Evolutionary conservation across 192 early-diverging fungal genomes (phyloP).

Genomic region (Helicostylum pulchrum): DNA sequence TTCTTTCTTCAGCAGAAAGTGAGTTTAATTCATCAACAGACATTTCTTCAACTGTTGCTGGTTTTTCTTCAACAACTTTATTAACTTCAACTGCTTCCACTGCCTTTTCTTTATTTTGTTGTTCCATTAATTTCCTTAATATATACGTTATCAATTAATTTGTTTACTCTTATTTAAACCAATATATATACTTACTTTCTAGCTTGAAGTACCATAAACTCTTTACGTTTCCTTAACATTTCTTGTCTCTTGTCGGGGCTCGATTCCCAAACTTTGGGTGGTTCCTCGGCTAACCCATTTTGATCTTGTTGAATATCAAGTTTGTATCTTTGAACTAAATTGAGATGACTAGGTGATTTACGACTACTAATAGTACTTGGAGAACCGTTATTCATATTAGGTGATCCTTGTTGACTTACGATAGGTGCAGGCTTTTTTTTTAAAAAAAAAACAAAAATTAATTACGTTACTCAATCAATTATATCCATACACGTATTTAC

Average conservation of each 20-base stretch:
- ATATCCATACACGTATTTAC: not conserved
- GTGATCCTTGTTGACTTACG: slow-evolving; percentile 16
- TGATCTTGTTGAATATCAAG: slow-evolving; percentile 41
- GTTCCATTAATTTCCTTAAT: slow-evolving; percentile 25
- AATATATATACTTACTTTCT: slow-evolving; percentile 50
- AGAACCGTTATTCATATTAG: slow-evolving; percentile 25
- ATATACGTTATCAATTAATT: not conserved
- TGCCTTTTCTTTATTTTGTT: slow-evolving; percentile 2
- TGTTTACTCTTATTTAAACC: not conserved
- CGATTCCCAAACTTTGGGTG: slow-evolving; percentile 58
- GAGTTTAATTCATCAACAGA: slow-evolving; percentile 34
- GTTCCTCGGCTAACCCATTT: slow-evolving; percentile 38
- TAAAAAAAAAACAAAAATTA: not conserved
- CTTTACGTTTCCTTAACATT: slow-evolving; percentile 61
- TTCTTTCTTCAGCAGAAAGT: slow-evolving; percentile 26
- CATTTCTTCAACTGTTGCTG: slow-evolving; percentile 21
- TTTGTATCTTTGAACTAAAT: slow-evolving; percentile 51
- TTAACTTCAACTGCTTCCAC: not conserved
- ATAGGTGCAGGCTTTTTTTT: slow-evolving; percentile 5
- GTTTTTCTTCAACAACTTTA: not conserved
- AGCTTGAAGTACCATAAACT: slow-evolving; percentile 67
- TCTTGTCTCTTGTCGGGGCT: slow-evolving; percentile 57
- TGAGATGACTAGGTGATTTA: slow-evolving; percentile 36
- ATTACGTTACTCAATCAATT: too few species aligned
- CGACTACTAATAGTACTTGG: slow-evolving; percentile 20